Percentiles rank a stretch among this genome's conserved stretches.
phyloP scores from a whole-genome alignment of 345 rosid genomes.

The Anastatica hierochuntica region DNA sequence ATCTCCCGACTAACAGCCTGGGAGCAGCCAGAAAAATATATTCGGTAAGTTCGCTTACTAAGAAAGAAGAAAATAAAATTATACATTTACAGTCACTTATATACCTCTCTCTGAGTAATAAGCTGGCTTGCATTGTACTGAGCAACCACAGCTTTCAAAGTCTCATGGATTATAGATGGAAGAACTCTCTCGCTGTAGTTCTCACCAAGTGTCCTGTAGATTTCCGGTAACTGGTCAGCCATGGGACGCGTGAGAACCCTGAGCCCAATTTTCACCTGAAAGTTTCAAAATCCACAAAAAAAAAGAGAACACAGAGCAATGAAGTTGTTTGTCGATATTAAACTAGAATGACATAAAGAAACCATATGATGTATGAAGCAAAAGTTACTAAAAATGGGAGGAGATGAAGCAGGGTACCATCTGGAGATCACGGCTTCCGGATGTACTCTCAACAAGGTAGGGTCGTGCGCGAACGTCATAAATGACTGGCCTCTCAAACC shows the following conservation, averaged over 20 bases:
- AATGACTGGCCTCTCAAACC: conserved; percentile 79
- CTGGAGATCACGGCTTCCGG: conserved; percentile 94
- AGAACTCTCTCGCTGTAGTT: conserved; percentile 76
- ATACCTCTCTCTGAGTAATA: conserved; percentile 88
- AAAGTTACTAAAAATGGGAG: no score
- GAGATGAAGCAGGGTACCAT: conserved; percentile 38
- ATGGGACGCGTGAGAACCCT: conserved; percentile 86
- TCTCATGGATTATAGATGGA: conserved; percentile 80
- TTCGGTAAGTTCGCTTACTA: not conserved
- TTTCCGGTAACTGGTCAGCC: conserved; percentile 55
- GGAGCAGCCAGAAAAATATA: not conserved
- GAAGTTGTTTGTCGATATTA: not conserved
- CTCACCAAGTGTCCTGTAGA: conserved; percentile 70
- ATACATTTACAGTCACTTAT: not conserved
- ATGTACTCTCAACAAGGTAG: conserved; percentile 78
- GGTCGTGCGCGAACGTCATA: no score
- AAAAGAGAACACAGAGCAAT: not conserved
- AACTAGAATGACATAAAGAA: not conserved
- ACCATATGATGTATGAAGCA: no score
- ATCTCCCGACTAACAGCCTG: conserved; percentile 82
- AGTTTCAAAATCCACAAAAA: conserved; percentile 2
- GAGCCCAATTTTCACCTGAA: conserved; percentile 81
- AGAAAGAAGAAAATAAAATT: conserved; percentile 1
- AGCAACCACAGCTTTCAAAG: conserved; percentile 85
- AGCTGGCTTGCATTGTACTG: conserved; percentile 94